A percentile compares a stretch with the other conserved stretches of the same genome.
Conservation (phyloP, 169 alveolate genomes). For the Cryptosporidium canis region DNA sequence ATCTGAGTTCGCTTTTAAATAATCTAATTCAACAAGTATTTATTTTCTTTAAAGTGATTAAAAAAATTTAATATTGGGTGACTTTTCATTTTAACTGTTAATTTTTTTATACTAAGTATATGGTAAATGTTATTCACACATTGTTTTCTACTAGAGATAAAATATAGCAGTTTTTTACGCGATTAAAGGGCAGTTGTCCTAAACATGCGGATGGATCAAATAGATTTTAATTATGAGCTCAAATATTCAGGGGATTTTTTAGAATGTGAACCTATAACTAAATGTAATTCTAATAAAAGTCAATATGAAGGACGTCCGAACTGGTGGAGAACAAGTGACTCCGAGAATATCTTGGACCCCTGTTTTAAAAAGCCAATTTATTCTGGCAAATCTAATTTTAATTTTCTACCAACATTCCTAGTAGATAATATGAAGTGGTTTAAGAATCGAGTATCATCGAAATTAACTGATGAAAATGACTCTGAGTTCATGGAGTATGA, state of each 20-base stretch:
- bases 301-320: conserved; percentile 6
- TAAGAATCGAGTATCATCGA: background rate
- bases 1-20: background rate
- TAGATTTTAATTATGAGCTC: background rate
- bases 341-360: conserved; percentile 28
- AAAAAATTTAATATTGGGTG: background rate
- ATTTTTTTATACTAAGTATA: background rate
- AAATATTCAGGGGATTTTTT: background rate
- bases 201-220: background rate
- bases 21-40: background rate
- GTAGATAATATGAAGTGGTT: conserved; percentile 28
- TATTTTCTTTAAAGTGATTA: background rate
- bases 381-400: conserved; percentile 38
- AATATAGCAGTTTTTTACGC: background rate
- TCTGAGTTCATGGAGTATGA: background rate
- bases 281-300: background rate
- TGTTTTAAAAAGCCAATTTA: conserved; percentile 46
- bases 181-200: background rate
- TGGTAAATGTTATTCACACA: background rate
- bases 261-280: background rate
- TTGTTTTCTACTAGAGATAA: background rate
- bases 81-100: background rate
- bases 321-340: conserved; percentile 55
- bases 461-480: background rate
- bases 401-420: conserved; percentile 41